phyloP scores from a whole-genome alignment of 805 yeast genomes.

The Pichia cabralensis region DNA sequence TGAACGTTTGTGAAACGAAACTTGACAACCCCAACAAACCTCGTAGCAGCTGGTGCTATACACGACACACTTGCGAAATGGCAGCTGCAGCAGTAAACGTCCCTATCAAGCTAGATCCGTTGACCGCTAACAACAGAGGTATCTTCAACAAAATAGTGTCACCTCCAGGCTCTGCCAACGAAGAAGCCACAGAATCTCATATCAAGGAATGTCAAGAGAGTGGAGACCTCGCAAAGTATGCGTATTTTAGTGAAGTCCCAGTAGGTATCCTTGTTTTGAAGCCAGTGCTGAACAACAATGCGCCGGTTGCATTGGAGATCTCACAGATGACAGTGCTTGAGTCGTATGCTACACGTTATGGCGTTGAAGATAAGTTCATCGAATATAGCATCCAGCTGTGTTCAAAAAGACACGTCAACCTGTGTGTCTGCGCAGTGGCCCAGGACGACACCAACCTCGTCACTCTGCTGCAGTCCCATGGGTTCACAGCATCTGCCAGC shows the following conservation, averaged over 20 bases:
- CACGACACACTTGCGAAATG: too few species aligned
- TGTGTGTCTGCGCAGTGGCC: slow-evolving; percentile 24
- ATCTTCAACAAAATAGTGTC: slow-evolving; percentile 49
- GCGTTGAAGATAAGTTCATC: slow-evolving; percentile 53
- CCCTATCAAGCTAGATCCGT: slow-evolving; percentile 41
- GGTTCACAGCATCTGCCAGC: too few species aligned
- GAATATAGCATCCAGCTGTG: slow-evolving; percentile 49
- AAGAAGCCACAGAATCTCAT: too few species aligned
- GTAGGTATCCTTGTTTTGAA: slow-evolving; percentile 67
- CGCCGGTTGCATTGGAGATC: slow-evolving; percentile 22
- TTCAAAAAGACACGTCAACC: slow-evolving; percentile 40
- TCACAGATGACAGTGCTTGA: slow-evolving; percentile 36
- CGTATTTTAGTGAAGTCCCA: slow-evolving; percentile 63
- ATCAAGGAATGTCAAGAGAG: slow-evolving; percentile 36
- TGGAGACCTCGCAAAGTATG: slow-evolving; percentile 45
- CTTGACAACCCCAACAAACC: too few species aligned
- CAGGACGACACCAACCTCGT: neutral
- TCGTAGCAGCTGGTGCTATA: too few species aligned
- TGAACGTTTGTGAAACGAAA: too few species aligned
- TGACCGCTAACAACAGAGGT: slow-evolving; percentile 52
- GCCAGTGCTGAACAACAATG: slow-evolving; percentile 31
- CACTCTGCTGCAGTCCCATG: too few species aligned
- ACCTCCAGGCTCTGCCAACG: slow-evolving; percentile 41
- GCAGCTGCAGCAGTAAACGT: neutral
- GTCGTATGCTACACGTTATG: slow-evolving; percentile 44